A percentile compares a stretch with the other conserved stretches of the same genome.
Conservation (phyloP, 805 yeast genomes). For the Schizosaccharomyces osmophilus region DNA sequence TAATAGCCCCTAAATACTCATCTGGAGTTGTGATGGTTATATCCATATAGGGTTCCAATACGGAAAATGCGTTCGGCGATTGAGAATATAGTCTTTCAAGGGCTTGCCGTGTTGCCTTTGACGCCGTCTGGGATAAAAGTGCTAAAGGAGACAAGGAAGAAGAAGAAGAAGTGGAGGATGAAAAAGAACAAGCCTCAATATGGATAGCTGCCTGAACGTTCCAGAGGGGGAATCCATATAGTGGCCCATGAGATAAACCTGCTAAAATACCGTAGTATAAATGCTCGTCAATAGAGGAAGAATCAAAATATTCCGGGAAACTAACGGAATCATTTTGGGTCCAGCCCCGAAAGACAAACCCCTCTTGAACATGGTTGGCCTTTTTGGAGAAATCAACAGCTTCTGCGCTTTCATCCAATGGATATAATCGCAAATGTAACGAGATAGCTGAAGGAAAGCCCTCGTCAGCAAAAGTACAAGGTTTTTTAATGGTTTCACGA, state of each 20-base stretch:
- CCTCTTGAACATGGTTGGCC: neutral
- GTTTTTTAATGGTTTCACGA: constrained; percentile 27
- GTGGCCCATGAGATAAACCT: constrained; percentile 20
- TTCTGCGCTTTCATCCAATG: neutral
- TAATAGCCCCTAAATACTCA: constrained; percentile 54
- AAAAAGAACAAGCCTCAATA: neutral
- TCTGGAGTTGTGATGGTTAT: constrained; percentile 42
- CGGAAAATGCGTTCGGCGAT: constrained; percentile 2
- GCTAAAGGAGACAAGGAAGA: neutral
- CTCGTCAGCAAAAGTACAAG: neutral
- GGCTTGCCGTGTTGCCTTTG: neutral
- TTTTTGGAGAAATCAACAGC: neutral
- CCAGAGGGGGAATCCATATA: constrained; percentile 27
- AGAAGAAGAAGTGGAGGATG: neutral
- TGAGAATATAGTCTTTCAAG: constrained; percentile 4
- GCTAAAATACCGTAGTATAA: neutral
- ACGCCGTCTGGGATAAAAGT: neutral
- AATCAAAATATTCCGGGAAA: neutral
- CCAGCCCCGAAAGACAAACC: neutral
- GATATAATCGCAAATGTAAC: neutral
- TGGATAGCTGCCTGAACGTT: constrained; percentile 7
- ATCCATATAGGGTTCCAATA: constrained; percentile 67
- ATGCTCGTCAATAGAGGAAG: neutral
- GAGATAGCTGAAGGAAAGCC: neutral
- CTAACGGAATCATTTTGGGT: neutral